These are phyloP conservation scores for Viola odorata DNA, from an alignment of 345 rosid genomes.

Conservation along the genomic window DNA sequence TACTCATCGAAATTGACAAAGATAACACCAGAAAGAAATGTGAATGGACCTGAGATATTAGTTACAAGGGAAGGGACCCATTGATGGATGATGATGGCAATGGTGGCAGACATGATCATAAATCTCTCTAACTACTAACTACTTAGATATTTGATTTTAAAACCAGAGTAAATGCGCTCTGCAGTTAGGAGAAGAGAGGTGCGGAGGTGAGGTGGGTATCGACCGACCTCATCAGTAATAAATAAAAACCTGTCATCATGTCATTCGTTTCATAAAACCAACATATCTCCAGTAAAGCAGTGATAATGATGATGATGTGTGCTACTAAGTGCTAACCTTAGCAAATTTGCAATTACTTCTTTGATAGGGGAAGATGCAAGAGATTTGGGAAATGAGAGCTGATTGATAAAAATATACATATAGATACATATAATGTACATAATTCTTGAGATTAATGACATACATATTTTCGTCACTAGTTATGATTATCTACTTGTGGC, in stretches of 20 bases:
- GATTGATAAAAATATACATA: too few species aligned
- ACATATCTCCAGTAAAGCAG: neutral
- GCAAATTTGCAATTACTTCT: neutral
- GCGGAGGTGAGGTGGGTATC: slow-evolving; percentile 16
- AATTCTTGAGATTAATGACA: too few species aligned
- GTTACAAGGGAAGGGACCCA: neutral
- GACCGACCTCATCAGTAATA: slow-evolving; percentile 12
- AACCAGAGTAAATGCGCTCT: slow-evolving; percentile 30
- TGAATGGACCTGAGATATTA: neutral
- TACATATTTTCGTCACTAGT: too few species aligned
- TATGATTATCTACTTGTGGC: too few species aligned
- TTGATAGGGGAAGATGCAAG: neutral
- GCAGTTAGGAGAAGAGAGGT: slow-evolving; percentile 20
- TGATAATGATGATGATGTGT: neutral
- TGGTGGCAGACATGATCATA: slow-evolving; percentile 12
- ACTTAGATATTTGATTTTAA: slow-evolving; percentile 15
- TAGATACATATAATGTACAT: too few species aligned
- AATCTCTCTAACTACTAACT: slow-evolving; percentile 34
- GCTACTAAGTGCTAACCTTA: neutral
- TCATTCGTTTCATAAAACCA: slow-evolving; percentile 11
- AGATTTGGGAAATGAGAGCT: neutral
- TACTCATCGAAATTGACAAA: slow-evolving; percentile 1
- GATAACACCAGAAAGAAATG: neutral
- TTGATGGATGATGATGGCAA: too few species aligned
- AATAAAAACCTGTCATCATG: slow-evolving; percentile 19